Evolutionary conservation across 2,329 filamentous ascomycete genomes (phyloP).

Genomic region (Mollisiaceae sp.): DNA sequence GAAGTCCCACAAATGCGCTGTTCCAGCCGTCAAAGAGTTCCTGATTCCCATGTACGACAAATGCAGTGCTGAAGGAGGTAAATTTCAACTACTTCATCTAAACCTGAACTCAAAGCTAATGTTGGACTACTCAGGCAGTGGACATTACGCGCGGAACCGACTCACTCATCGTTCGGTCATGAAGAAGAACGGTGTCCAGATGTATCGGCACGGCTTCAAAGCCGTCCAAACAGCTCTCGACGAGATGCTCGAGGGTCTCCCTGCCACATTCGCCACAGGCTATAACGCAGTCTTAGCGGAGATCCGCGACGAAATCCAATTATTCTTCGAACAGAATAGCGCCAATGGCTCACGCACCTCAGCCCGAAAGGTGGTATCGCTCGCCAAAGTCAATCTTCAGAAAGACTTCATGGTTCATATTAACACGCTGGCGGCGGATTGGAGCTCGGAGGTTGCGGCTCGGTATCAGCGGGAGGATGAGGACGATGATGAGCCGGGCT

Average conservation of each 20-base stretch:
- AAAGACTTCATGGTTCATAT: conserved; percentile 2
- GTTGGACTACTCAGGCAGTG: conserved; percentile 1
- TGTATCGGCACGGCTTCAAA: conserved; percentile 18
- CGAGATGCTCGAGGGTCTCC: conserved; percentile 6
- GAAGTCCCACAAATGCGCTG: conserved; percentile 17
- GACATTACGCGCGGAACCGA: conserved; percentile 27
- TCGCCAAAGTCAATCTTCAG: conserved; percentile 15
- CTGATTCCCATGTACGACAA: conserved; percentile 23
- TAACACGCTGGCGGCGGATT: background rate
- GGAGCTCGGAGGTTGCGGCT: background rate
- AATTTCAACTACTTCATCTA: background rate
- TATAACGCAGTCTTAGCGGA: background rate
- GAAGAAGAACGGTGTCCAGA: conserved; percentile 11
- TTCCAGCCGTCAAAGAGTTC: conserved; percentile 18
- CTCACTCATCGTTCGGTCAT: conserved; percentile 13
- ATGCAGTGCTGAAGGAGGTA: conserved; percentile 22
- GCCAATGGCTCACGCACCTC: conserved; percentile 9
- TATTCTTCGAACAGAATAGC: conserved; percentile 26
- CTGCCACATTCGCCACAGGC: background rate
- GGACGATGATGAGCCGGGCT: background rate
- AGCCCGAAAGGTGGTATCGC: conserved; percentile 11
- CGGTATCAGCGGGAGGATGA: background rate
- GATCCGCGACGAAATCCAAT: conserved; percentile 17
- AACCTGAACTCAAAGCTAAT: background rate
- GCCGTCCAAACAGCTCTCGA: conserved; percentile 18